Evolutionary conservation across 1,284 basidiomycete species (phyloP), one percentile per base, ranked within the genome.

Genomic region (Cutaneotrichosporon curvatum): DNA sequence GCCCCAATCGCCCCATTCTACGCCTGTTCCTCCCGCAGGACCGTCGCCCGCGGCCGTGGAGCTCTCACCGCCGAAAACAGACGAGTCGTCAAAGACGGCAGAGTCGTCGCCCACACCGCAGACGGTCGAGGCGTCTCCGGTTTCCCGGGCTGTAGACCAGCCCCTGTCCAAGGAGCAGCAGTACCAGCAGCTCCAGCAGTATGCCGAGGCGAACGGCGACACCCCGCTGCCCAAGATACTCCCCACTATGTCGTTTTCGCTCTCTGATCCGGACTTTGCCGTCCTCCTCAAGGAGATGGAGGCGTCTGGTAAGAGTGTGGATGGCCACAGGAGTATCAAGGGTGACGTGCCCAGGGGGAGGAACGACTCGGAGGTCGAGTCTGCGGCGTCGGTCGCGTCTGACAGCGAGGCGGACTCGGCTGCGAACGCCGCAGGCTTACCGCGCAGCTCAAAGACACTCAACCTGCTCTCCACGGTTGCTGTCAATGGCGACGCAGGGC

Each of bases 231-330:
- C 70, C 4, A 51, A 60, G 15, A 55, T 72, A n/a, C 51, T 71
- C 11, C 65, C 68, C 9, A 63, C 63, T 9, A 67, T 73, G 58
- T 65, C 65, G 11, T 73, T 72, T 53, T 69, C 68, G 10, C 48
- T 72, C 2, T 70, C 69, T 16, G 71, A 73, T 47, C 69, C 72
- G 3, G 71, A 73, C 53, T 73, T 73, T 60, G 70, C 70, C 3
- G 42, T 61, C 11, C 61, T 73, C 15, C 56, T 73, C 18, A 67
- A 67, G 38, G 62, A 62, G 23, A 66, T 65, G 34, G 61, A 67
- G 40, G 40, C 22, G 25, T 7, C 20, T 6, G 47, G 40, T 37
- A 45, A 38, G 34, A n/a, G 8, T 12, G 7, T 28, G 25, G 8
- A 28, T 28, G 25, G 25, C 7, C 8, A 7, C 8, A 28, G 25